Conservation (phyloP, 108 stramenopile genomes). For the Tribonema minus region DNA sequence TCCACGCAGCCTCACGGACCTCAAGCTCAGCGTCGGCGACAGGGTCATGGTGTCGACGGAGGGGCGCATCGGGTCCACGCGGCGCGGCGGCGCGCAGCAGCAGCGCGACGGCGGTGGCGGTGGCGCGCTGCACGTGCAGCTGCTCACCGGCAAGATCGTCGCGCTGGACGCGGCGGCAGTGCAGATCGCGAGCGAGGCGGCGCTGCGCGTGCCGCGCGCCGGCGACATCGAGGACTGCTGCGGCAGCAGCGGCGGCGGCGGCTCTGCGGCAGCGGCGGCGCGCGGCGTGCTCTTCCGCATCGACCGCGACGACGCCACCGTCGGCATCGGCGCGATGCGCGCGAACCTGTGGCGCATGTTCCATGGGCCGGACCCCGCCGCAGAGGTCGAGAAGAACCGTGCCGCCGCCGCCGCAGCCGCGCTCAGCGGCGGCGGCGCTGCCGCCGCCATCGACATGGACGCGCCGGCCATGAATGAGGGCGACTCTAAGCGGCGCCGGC, state of each 20-base stretch:
- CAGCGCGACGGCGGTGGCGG: background rate
- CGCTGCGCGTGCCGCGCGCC: constrained; percentile 1
- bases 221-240: constrained; percentile 18
- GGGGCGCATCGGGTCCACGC: background rate
- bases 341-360: constrained; percentile 35
- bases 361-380: constrained; percentile 12
- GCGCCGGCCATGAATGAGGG: background rate
- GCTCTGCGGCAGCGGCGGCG: background rate
- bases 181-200: background rate
- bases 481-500: constrained; percentile 24
- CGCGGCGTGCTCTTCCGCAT: constrained; percentile 24
- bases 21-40: constrained; percentile 4
- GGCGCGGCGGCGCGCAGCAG: background rate
- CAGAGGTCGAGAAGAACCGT: constrained; percentile 6
- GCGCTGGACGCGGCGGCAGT: background rate
- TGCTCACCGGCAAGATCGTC: constrained; percentile 4
- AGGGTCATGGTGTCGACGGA: constrained; percentile 1
- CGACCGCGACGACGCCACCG: constrained; percentile 14
- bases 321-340: constrained; percentile 18
- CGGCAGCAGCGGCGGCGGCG: background rate
- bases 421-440: no score
- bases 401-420: no score
- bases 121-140: background rate
- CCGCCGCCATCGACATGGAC: background rate
- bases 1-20: background rate